Evolutionary conservation across 1,139 yeast genomes (phyloP).

Genomic region (Saccharomyces hybrid): DNA sequence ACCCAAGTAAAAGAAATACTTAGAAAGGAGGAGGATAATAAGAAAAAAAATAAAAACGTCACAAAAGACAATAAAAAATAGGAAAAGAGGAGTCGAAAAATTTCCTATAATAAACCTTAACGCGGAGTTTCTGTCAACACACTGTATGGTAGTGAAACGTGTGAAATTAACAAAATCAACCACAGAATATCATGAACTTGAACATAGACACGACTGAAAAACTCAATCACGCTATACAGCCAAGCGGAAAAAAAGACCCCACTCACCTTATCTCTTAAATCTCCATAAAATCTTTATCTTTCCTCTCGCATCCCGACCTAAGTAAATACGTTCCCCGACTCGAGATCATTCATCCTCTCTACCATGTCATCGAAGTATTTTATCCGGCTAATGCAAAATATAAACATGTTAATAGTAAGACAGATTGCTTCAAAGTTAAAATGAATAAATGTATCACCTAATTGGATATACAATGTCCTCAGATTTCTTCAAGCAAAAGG

Average conservation of each 20-base stretch:
- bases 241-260: constrained; percentile 1
- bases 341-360: not conserved
- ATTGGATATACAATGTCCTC: not conserved
- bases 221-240: constrained; percentile 15
- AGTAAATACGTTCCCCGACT: not conserved
- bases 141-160: constrained; percentile 28
- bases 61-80: constrained; percentile 1
- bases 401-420: not conserved
- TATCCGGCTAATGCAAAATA: not conserved
- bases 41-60: not conserved
- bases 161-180: constrained; percentile 12
- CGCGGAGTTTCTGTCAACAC: constrained; percentile 9
- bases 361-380: not conserved
- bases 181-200: constrained; percentile 20
- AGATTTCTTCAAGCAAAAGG: not conserved
- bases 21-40: constrained; percentile 2
- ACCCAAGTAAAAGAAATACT: not conserved
- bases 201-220: constrained; percentile 13
- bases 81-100: not conserved
- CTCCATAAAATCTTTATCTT: not conserved
- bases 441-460: not conserved
- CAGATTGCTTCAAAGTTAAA: not conserved
- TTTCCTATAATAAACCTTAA: constrained; percentile 5
- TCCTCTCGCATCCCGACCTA: not conserved
- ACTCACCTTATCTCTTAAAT: not conserved